Conservation (phyloP, 345 rosid genomes). For the Toxicodendron radicans region DNA sequence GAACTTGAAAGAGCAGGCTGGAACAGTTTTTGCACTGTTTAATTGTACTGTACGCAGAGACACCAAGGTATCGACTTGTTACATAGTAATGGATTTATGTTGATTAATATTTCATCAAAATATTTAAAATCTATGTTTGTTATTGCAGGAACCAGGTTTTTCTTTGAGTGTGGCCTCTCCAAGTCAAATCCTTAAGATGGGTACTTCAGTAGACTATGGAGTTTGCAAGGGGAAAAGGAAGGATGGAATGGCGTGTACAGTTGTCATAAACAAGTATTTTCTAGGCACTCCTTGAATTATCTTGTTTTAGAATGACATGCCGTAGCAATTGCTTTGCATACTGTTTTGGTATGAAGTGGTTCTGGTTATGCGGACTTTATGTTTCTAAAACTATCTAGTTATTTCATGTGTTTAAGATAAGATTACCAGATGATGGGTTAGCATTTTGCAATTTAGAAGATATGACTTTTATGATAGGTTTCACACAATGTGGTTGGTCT, state of each 20-base stretch:
- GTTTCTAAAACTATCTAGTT: background rate
- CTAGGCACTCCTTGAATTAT: background rate
- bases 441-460: background rate
- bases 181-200: constrained; percentile 72
- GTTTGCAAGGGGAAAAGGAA: constrained; percentile 78
- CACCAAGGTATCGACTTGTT: constrained; percentile 39
- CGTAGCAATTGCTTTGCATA: background rate
- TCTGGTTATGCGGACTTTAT: background rate
- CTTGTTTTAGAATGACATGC: background rate
- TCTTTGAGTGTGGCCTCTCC: constrained; percentile 68
- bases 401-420: background rate
- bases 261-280: constrained; percentile 72
- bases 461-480: too few relatives aligned
- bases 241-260: constrained; percentile 74
- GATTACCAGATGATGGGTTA: background rate
- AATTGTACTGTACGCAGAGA: constrained; percentile 72
- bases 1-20: constrained; percentile 55
- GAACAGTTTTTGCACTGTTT: constrained; percentile 76
- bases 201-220: constrained; percentile 82
- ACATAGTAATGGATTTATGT: background rate
- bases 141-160: constrained; percentile 63
- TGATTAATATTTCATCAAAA: background rate
- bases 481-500: background rate
- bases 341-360: background rate
- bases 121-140: constrained; percentile 9